phyloP scores from a whole-genome alignment of 176 grass and related monocot genomes.

The Ensete glaucum region DNA sequence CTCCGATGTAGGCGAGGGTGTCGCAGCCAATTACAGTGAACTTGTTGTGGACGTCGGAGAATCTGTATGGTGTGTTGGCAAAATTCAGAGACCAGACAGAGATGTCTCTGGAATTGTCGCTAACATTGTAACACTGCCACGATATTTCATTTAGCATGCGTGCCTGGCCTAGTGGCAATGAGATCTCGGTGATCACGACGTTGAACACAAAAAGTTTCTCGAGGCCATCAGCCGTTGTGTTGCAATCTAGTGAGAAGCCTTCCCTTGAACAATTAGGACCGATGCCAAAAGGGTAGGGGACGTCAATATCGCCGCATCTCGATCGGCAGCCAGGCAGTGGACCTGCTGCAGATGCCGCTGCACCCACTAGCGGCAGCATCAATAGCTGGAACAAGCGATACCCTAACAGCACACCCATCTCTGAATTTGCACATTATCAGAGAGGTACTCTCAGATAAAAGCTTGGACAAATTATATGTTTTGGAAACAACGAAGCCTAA shows the following conservation, averaged over 20 bases:
- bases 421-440: too few relatives aligned
- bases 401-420: too few relatives aligned
- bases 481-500: too few relatives aligned
- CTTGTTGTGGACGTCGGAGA: conserved; percentile 50
- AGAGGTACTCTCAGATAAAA: too few relatives aligned
- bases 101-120: neutral
- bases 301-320: conserved; percentile 42
- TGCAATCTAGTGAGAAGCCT: conserved; percentile 38
- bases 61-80: conserved; percentile 17
- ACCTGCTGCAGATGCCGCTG: conserved; percentile 12
- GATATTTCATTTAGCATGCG: conserved; percentile 40
- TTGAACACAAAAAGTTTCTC: conserved; percentile 17
- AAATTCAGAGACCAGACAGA: neutral
- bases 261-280: conserved; percentile 39
- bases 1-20: conserved; percentile 39
- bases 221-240: neutral
- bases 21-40: conserved; percentile 70
- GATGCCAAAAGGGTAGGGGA: conserved; percentile 79
- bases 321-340: conserved; percentile 24
- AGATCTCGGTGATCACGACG: conserved; percentile 32
- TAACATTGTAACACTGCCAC: conserved; percentile 30
- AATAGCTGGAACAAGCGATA: neutral
- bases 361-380: neutral
- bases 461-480: too few relatives aligned
- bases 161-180: conserved; percentile 22